Percentiles rank a stretch among this genome's conserved stretches.
These are phyloP conservation scores for Coniochaeta hoffmannii DNA, from an alignment of 2,329 filamentous ascomycete species.

Conservation along the genomic window DNA sequence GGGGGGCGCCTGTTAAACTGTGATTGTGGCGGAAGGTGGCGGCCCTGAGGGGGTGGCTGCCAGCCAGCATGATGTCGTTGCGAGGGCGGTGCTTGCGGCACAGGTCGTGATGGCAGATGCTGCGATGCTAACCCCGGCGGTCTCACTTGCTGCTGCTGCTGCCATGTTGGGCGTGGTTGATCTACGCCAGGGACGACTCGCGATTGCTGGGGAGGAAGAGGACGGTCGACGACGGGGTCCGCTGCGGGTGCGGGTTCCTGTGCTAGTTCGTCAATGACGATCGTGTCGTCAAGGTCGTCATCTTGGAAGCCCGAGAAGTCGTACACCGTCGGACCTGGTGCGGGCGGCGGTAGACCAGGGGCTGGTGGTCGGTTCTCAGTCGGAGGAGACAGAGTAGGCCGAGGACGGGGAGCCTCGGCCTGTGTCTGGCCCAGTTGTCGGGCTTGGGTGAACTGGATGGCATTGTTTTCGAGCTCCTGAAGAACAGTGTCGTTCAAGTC, in stretches of 20 bases:
- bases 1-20: conserved; percentile 4
- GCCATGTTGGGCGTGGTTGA: conserved; percentile 13
- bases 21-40: neutral
- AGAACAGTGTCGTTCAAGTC: conserved; percentile 49
- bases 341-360: conserved; percentile 12
- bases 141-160: conserved; percentile 7
- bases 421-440: conserved; percentile 22
- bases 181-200: conserved; percentile 10
- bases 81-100: neutral
- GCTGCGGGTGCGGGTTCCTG: conserved; percentile 27
- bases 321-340: conserved; percentile 17
- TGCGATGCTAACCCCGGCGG: neutral
- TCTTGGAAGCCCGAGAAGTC: conserved; percentile 40
- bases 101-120: conserved; percentile 8
- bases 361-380: conserved; percentile 4
- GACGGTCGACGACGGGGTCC: conserved; percentile 23
- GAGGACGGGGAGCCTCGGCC: conserved; percentile 9
- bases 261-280: conserved; percentile 42
- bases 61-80: neutral
- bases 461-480: conserved; percentile 56
- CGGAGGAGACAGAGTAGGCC: no score
- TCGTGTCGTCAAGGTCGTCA: conserved; percentile 50
- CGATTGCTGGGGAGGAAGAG: conserved; percentile 24
- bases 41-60: neutral
- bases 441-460: conserved; percentile 53